A percentile compares a stretch with the other conserved stretches of the same genome.
Evolutionary conservation across 768 basidiomycete genomes (phyloP).

Genomic region (Calvatia gigantea): DNA sequence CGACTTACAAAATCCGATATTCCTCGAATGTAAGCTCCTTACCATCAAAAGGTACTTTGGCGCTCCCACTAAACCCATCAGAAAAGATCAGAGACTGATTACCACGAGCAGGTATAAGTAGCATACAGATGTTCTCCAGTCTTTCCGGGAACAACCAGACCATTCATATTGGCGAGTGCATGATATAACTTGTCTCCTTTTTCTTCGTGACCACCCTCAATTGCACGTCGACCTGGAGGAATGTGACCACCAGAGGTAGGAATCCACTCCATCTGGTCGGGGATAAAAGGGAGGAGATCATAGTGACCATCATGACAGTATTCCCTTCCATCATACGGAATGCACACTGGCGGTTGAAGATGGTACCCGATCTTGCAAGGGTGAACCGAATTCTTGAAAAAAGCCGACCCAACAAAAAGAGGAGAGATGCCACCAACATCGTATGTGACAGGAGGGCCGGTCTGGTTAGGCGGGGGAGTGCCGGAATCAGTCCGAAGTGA

Average conservation of each 20-base stretch:
- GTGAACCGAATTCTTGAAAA: slow-evolving; percentile 64
- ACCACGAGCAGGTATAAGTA: too few species aligned
- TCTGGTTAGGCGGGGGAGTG: slow-evolving; percentile 39
- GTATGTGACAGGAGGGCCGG: slow-evolving; percentile 47
- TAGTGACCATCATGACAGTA: slow-evolving; percentile 59
- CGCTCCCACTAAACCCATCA: slow-evolving; percentile 34
- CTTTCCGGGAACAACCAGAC: slow-evolving; percentile 65
- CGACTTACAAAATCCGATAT: slow-evolving; percentile 47
- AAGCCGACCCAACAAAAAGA: slow-evolving; percentile 69
- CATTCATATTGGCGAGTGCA: slow-evolving; percentile 48
- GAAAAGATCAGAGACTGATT: too few species aligned
- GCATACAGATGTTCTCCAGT: slow-evolving; percentile 65
- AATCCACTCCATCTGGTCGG: slow-evolving; percentile 72
- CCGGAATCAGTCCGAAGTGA: slow-evolving; percentile 40
- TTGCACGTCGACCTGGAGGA: slow-evolving; percentile 51
- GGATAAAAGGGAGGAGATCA: slow-evolving; percentile 69
- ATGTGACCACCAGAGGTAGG: slow-evolving; percentile 54
- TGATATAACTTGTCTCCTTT: slow-evolving; percentile 65
- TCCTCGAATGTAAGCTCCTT: slow-evolving; percentile 34
- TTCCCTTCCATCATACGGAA: slow-evolving; percentile 64
- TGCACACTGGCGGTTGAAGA: slow-evolving; percentile 45
- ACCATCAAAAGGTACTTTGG: slow-evolving; percentile 43
- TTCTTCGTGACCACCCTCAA: slow-evolving; percentile 77
- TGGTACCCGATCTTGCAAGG: slow-evolving; percentile 76
- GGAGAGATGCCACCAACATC: slow-evolving; percentile 57